Base-by-base conservation (phyloP, 2,329 filamentous ascomycete genomes). In the Neurospora crassa region DNA sequence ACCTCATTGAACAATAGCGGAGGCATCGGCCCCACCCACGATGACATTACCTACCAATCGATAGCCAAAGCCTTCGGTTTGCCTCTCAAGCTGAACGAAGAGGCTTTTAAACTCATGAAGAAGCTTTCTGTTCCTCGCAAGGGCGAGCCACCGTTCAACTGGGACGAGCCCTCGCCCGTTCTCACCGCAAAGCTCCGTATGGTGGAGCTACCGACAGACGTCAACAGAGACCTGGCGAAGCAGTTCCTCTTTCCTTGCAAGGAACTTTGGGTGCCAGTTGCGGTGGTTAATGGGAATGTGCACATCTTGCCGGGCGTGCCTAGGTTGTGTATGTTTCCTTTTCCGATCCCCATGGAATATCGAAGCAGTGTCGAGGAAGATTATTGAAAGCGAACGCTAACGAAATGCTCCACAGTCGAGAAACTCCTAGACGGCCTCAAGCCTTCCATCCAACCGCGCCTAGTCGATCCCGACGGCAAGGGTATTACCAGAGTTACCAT, bases 41-140 rank as follows among this genome's bases (percentile, higher is more conserved):
- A 99, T 81, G 96, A 99, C 79, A 98, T 98, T 76, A 98, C 96
- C 37, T 99, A 99, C 83, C 86, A 92, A 78, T 95, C 93, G 47
- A 96, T 99, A 79, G 94, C 93, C 74, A 94, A 93, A 79, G 96
- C 94, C 8, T 98, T 97, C 80, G 83, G 84, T 63, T 85, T 97
- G 8, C 88, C 90, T 16, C 84, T 98, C 20, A 87, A 90, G 75
- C 86, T 97, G 40, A 93, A 98, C 83, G 83, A 92, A 63, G 88
- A 89, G 71, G 90, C 94, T 0, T 92, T 91, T 76, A 86, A 89
- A 74, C 90, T 91, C 78, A 98, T 98, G 96, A 94, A 92, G 82
- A 85, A 83, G 73, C 85, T 97, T 10, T 93, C 91, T 40, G 91
- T 89, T 79, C 90, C 90, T 14, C 90, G 92, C 77, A 89, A 90